Evolutionary conservation across 2,329 filamentous ascomycete genomes (phyloP), one percentile per base, ranked within the genome.

Genomic region (Neophaeococcomyces mojaviensis): DNA sequence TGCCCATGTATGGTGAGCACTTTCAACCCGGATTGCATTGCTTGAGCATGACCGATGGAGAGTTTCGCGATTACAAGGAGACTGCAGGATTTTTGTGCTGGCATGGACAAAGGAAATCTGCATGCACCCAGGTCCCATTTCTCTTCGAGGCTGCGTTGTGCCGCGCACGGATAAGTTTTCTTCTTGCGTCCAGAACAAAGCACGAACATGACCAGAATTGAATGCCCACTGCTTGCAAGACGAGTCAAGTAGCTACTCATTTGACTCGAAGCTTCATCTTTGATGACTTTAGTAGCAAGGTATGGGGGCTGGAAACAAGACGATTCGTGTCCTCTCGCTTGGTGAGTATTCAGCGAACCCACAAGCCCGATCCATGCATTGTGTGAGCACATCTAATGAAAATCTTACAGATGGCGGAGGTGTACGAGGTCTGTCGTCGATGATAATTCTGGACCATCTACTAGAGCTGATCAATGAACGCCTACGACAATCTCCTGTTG

Each of bases 331-430:
- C 39, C 26, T 53, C 2, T 53, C 49, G 16, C 49, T 53, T 19
- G 49, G 49, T 51, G 49, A 31, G 38, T 2, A 19, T 4, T 7
- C 16, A 28, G 8, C 35, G 16, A 9, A 9, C 8, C 30, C 30
- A n/a, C 30, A 9, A 9, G 9, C 8, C 9, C 8, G n/a, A 8
- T 31, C 8, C 9, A 8, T 9, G 16, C 9, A 10, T 8, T 10
- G 8, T 9, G 8, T 9, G 8, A 16, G 9, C 8, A 16, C 34
- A 15, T 9, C 16, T 20, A 15, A 39, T 1, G 5, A 13, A 35
- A 7, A 35, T 58, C 1, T 50, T 51, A 16, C 63, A 4, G 67
- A 70, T 51, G 67, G 68, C 8, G 68, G 67, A 2, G 68, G 67
- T 3, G 59, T 70, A 1, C 59, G 66, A 4, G 66, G 65, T 0